phyloP scores from a whole-genome alignment of 371 early-diverging fungal species.

The Blakeslea trispora region DNA sequence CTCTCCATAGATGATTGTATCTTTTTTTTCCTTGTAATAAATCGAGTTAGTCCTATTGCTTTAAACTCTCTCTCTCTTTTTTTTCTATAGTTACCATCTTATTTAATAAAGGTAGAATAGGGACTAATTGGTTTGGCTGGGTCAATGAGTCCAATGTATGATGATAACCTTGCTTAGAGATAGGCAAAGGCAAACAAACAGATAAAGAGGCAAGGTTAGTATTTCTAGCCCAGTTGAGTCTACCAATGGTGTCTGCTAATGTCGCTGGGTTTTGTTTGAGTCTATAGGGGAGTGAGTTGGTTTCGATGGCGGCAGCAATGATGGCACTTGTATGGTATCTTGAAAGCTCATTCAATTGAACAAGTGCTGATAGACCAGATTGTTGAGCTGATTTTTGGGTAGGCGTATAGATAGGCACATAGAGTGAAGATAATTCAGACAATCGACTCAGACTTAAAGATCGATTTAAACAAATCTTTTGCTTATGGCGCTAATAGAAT shows the following conservation, averaged over 20 bases:
- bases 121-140: neutral
- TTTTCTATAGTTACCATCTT: conserved; percentile 2
- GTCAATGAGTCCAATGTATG: conserved; percentile 20
- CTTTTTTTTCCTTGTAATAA: conserved; percentile 10
- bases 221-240: conserved; percentile 51
- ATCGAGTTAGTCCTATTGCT: conserved; percentile 2
- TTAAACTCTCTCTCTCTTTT: neutral
- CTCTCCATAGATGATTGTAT: conserved; percentile 28
- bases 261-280: conserved; percentile 38
- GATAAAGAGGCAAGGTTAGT: conserved; percentile 50
- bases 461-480: conserved; percentile 49
- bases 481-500: conserved; percentile 34
- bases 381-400: conserved; percentile 24
- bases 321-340: conserved; percentile 71
- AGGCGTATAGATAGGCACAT: conserved; percentile 58
- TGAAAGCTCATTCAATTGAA: conserved; percentile 34
- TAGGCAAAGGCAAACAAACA: conserved; percentile 51
- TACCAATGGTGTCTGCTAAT: conserved; percentile 44
- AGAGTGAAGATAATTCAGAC: conserved; percentile 52
- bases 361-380: conserved; percentile 29
- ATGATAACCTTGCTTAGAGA: conserved; percentile 25
- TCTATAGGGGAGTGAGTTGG: conserved; percentile 57
- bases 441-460: conserved; percentile 51
- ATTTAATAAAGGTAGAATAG: conserved; percentile 16
- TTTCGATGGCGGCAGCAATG: conserved; percentile 67